Base-by-base conservation (phyloP, 768 basidiomycete species). In the Mycena pura region DNA sequence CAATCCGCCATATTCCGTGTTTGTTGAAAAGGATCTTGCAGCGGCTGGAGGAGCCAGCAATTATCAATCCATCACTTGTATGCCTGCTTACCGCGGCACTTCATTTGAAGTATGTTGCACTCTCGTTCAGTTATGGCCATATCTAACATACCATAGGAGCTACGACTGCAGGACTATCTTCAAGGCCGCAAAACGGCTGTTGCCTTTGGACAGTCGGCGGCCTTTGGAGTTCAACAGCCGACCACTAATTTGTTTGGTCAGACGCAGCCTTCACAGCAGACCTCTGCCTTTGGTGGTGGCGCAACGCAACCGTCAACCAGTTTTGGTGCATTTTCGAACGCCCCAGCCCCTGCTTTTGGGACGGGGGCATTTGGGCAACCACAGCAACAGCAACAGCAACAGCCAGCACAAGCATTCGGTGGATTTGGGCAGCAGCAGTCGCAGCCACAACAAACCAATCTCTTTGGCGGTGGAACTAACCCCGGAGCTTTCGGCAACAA, bases 41-140 rank as follows among this genome's bases (percentile, higher is more conserved):
- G 82, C 76, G 57, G 65, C 77, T 17, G 78, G 50, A 48, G 58
- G 75, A 13, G 84, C 78, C 5, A 78, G 90, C 39, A 89, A 91
- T 62, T 96, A 90, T 73, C 93, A 96, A 74, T 84, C 88, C 34
- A 93, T 94, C 53, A 84, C 88, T 17, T 89, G 88, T 63, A 92
- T 90, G 82, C 90, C 90, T 15, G 82, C 83, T 17, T 96, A 95
- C 70, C 76, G 82, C 59, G 89, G 90, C 39, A 87, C 84, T 61
- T 95, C 93, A 21, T 84, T 92, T 62, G 93, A 89, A 81, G 92
- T 87, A 65, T 47, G 78, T 78, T 40, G 2, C 17, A 3, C 9
- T 29, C 53, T 59, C 58, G 46, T 41, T 53, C 34, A 15, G 22
- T 46, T 14, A 25, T 27, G 11, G 24, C 43, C 38, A 40, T 22